A percentile compares a stretch with the other conserved stretches of the same genome.
Conservation (phyloP, 2,329 filamentous ascomycete genomes). For the Aspergillus melleus region DNA sequence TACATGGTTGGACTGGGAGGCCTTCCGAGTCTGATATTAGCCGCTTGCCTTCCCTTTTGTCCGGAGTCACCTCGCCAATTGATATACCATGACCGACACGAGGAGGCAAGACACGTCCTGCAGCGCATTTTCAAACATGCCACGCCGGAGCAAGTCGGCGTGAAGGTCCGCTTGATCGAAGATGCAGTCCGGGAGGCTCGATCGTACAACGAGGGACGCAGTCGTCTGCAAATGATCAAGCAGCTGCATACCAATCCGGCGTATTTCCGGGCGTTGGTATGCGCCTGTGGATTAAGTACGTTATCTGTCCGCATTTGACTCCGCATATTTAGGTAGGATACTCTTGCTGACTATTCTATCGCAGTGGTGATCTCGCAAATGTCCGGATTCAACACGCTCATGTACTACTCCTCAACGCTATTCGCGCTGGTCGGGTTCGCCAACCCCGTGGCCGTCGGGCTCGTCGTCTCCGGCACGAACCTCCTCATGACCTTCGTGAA, state of each 20-base stretch:
- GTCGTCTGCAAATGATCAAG: constrained; percentile 44
- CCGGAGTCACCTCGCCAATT: constrained; percentile 53
- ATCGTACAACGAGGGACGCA: constrained; percentile 34
- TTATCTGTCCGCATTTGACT: too few species aligned
- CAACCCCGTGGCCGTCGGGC: constrained; percentile 51
- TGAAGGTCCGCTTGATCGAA: constrained; percentile 48
- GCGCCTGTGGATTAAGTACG: constrained; percentile 45
- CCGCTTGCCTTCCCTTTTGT: constrained; percentile 46
- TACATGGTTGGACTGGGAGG: constrained; percentile 51
- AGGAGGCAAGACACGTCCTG: constrained; percentile 40
- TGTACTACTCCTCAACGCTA: constrained; percentile 47
- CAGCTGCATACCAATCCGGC: constrained; percentile 46
- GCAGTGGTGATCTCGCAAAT: constrained; percentile 50
- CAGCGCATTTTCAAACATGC: constrained; percentile 25
- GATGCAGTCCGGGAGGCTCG: constrained; percentile 37
- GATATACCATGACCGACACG: constrained; percentile 41
- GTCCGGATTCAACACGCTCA: constrained; percentile 46
- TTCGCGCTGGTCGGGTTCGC: constrained; percentile 52
- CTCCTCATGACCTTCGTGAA: constrained; percentile 53
- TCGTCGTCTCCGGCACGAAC: constrained; percentile 35
- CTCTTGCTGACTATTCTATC: too few species aligned
- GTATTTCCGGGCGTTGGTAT: constrained; percentile 48
- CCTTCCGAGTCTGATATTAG: constrained; percentile 48
- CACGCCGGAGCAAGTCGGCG: constrained; percentile 44
- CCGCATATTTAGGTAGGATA: too few species aligned